A percentile compares a stretch with the other conserved stretches of the same genome.
Evolutionary conservation across 2,329 filamentous ascomycete species (phyloP).

Genomic region (Ceratocystis alfenasii): DNA sequence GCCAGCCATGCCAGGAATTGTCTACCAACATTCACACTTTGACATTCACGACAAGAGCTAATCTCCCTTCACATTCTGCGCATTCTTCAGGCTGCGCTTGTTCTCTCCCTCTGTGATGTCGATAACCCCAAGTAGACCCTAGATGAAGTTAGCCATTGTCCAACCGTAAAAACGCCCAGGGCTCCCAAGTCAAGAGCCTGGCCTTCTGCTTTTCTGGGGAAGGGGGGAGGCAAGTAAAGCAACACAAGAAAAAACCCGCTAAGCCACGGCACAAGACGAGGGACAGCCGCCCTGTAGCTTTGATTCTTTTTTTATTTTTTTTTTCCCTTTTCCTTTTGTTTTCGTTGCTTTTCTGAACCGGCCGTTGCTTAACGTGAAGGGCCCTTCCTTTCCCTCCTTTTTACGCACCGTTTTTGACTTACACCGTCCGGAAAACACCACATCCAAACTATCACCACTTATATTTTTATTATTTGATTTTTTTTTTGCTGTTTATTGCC

Average conservation of each 20-base stretch:
- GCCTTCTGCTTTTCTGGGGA: not conserved
- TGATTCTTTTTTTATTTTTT: conserved; percentile 1
- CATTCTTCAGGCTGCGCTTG: not conserved
- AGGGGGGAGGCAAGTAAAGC: not conserved
- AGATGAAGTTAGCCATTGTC: not conserved
- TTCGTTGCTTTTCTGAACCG: not conserved
- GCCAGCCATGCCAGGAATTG: not conserved
- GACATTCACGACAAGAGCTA: not conserved
- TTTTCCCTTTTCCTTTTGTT: not conserved
- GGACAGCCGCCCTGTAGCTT: conserved; percentile 6
- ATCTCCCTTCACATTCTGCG: conserved; percentile 4
- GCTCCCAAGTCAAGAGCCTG: conserved; percentile 8
- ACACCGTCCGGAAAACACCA: conserved; percentile 8
- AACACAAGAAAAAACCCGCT: not conserved
- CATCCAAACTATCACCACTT: conserved; percentile 9
- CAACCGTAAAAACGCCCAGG: conserved; percentile 2
- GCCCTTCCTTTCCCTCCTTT: not conserved
- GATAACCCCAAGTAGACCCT: not conserved
- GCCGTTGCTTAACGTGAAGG: not conserved
- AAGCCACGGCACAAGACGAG: conserved; percentile 6
- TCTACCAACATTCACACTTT: not conserved
- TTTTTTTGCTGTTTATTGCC: not conserved
- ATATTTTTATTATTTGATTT: not conserved
- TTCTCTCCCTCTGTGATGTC: not conserved
- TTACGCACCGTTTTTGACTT: conserved; percentile 2